Evolutionary conservation across 805 yeast genomes (phyloP).

Genomic region (Lipomyces yamadae): DNA sequence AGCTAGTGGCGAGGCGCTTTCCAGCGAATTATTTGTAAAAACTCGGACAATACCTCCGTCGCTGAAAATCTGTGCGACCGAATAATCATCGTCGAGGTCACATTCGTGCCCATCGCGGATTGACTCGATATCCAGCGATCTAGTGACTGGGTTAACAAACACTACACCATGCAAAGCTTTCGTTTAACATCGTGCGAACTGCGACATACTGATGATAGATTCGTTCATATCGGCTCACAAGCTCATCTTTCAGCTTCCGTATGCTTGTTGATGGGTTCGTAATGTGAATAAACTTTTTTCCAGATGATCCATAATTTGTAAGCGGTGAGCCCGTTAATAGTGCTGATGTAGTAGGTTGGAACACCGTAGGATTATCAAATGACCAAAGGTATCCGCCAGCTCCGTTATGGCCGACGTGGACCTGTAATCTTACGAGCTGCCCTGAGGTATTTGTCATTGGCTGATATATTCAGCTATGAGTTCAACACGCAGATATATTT

Average conservation of each 20-base stretch:
- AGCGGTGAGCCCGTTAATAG: constrained; percentile 2
- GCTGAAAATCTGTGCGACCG: constrained; percentile 20
- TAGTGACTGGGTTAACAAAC: background rate
- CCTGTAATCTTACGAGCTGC: constrained; percentile 11
- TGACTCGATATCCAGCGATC: constrained; percentile 8
- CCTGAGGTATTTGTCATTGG: background rate
- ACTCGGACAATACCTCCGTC: constrained; percentile 21
- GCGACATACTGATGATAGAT: constrained; percentile 8
- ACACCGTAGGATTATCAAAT: background rate
- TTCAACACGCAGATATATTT: background rate
- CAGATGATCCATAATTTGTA: background rate
- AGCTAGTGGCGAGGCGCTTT: background rate
- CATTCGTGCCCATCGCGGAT: constrained; percentile 26
- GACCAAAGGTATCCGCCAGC: background rate
- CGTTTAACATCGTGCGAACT: background rate
- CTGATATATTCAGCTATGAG: background rate
- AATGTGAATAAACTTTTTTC: constrained; percentile 17
- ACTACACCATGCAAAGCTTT: background rate
- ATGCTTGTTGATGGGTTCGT: constrained; percentile 12
- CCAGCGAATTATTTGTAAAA: background rate
- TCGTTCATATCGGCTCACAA: constrained; percentile 4
- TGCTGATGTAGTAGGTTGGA: background rate
- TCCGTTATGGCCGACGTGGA: constrained; percentile 4
- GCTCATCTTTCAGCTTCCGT: constrained; percentile 5
- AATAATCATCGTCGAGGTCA: constrained; percentile 34